Base-by-base conservation (phyloP, 257 asterid genomes). In the Buddleja alternifolia region DNA sequence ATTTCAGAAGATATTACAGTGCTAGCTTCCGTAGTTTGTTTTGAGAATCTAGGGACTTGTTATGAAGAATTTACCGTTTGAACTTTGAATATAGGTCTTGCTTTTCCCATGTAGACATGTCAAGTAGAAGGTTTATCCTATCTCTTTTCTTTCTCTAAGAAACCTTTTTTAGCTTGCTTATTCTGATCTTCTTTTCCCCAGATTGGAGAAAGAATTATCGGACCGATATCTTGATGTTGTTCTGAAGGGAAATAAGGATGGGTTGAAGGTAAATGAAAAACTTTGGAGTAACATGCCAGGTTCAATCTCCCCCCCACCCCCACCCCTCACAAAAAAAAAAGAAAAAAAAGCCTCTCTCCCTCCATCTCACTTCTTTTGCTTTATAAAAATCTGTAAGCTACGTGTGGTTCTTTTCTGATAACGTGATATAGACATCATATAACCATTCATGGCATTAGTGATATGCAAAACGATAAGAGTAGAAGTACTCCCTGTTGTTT, bases 181-280 rank as follows among this genome's bases (percentile, higher is more conserved):
- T 50, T 62, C 44, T 58, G 66, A n/a, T 51, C 50, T 50, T 65
- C 19, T 67, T 65, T 56, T 70, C 58, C 51, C 40, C 89, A 94
- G 97, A 66, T 77, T 91, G 83, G 99, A 94, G 96, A 94, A 90
- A 78, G 99, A 94, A 85, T 85, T 94, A 80, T 79, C 84, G 66
- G 97, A 90, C 72, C 96, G 97, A 51, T 94, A 94, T 71, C 96
- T 94, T 63, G 97, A 94, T 7, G 88, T 90, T 71, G 97, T 94
- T 80, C 63, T 94, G 76, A 94, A 89, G 84, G 96, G 97, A 77
- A 94, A 94, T 81, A 89, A 76, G 83, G 99, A 94, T 69, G 99
- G 99, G 5, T 74, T 94, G 80, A 94, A 94, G 97, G 99, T 90
- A 82, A 70, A 25, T 55, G 9, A 47, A 59, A 8, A 50, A 47